Percentiles rank a stretch among this genome's conserved stretches.
These are phyloP conservation scores for Cytospora mali DNA, from an alignment of 2,329 filamentous ascomycete species.

Conservation along the genomic window DNA sequence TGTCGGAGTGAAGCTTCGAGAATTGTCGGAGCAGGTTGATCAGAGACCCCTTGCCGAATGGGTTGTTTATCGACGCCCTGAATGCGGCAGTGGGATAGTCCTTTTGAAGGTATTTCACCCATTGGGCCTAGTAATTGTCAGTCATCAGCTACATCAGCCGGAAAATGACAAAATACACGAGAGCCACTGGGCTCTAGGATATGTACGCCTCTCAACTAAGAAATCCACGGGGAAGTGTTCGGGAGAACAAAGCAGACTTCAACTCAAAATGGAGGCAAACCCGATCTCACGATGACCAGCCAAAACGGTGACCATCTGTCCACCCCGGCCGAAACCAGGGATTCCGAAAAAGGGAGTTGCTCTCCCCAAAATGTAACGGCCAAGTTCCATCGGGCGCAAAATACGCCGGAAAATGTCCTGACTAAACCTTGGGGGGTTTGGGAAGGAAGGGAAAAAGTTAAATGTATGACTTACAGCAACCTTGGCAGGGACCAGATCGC, in stretches of 20 bases:
- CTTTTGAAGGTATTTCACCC: constrained; percentile 86
- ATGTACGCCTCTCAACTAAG: constrained; percentile 98
- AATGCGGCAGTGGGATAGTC: constrained; percentile 94
- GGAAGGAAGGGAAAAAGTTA: constrained; percentile 29
- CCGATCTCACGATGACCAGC: constrained; percentile 73
- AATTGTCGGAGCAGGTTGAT: constrained; percentile 94
- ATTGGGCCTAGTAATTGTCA: constrained; percentile 69
- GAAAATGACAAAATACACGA: constrained; percentile 32
- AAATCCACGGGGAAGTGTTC: constrained; percentile 69
- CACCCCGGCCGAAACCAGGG: constrained; percentile 61
- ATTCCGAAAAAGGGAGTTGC: constrained; percentile 71
- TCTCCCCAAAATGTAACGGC: constrained; percentile 99
- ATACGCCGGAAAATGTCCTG: constrained; percentile 77
- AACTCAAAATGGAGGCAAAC: constrained; percentile 95
- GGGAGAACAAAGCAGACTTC: constrained; percentile 73
- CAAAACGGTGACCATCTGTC: constrained; percentile 88
- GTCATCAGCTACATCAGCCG: constrained; percentile 21
- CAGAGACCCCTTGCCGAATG: constrained; percentile 92
- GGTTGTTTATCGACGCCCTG: constrained; percentile 92
- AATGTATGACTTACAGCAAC: constrained; percentile 81
- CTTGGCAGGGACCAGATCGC: constrained; percentile 86
- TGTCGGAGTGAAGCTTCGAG: constrained; percentile 81
- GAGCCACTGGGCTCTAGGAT: constrained; percentile 9
- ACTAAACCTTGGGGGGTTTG: constrained; percentile 67
- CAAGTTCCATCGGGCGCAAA: constrained; percentile 70